Evolutionary conservation across 768 basidiomycete genomes (phyloP), one percentile per base, ranked within the genome.

Genomic region (Rhodotorula toruloides): DNA sequence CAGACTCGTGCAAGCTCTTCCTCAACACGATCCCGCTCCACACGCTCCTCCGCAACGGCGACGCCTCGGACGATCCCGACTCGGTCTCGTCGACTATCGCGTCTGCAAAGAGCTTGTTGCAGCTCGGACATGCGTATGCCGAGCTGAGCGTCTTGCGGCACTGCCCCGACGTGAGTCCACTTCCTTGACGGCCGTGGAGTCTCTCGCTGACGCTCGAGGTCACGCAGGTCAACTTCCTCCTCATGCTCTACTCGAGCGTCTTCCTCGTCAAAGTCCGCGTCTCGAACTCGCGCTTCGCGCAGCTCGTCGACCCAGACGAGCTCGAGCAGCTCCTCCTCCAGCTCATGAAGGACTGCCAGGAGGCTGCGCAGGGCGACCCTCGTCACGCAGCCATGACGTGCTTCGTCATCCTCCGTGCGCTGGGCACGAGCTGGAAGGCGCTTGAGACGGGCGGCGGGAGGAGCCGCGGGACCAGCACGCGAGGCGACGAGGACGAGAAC

Each of bases 1-100:
- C 48, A 66, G 60, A 61, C 61, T 58, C 66, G 25, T 55, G 53
- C 39, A 68, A 68, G 44, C 58, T 68, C 53, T 68, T 68, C 47
- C 62, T 68, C 58, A 68, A 68, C 47, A 68, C 67, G 37, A 59
- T 68, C 37, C 67, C 67, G 4, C 67, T 68, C 12, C 67, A 68
- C 42, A 64, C 63, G 21, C 59, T 68, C 53, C 54, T 68, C 4
- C 61, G 67, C 32, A 61, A 62, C 43, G 54, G 49, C 16, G 62
- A 63, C 43, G 52, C 54, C 36, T 34, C 53, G 43, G 62, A 63
- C 54, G 67, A 68, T 27, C 62, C 62, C 17, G 58, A 59, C n/a
- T 56, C 40, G n/a, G 62, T 68, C 29, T 63, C 67, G 16, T 50
- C 59, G 8, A 60, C 58, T 6, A 60, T 68, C 46, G 37, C 48